A percentile compares a stretch with the other conserved stretches of the same genome.
Evolutionary conservation across 2,329 filamentous ascomycete species (phyloP).

Genomic region (Pseudogymnoascus sp.): DNA sequence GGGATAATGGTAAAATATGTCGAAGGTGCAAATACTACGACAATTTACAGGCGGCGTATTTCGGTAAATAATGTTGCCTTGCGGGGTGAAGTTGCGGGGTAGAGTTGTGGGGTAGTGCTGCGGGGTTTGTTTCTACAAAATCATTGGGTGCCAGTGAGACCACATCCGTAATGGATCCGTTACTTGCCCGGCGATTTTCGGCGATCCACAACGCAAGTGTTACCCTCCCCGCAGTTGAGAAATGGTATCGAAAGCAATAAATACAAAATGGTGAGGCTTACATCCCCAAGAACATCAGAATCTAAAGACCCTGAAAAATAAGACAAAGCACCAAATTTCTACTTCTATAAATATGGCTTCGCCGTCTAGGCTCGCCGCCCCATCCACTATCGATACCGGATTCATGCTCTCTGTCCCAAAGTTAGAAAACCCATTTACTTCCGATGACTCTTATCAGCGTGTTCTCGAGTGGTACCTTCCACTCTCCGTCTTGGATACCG

Average conservation of each 20-base stretch:
- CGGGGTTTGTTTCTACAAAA: not conserved
- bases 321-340: not conserved
- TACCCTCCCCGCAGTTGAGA: not conserved
- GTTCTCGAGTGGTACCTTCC: constrained; percentile 9
- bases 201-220: not conserved
- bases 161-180: too few relatives aligned
- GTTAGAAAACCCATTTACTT: not conserved
- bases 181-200: not conserved
- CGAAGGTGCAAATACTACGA: not conserved
- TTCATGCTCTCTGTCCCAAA: constrained; percentile 8
- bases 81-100: not conserved
- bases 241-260: not conserved
- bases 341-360: not conserved
- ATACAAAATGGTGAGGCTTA: not conserved
- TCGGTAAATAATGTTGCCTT: not conserved
- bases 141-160: too few relatives aligned
- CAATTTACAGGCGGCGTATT: not conserved
- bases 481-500: not conserved
- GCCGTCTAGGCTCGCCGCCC: not conserved
- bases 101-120: not conserved
- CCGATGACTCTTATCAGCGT: constrained; percentile 6
- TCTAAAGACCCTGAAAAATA: not conserved
- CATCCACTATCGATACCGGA: constrained; percentile 7
- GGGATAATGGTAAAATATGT: not conserved
- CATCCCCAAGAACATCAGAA: not conserved